Percentiles rank a stretch among this genome's conserved stretches.
Evolutionary conservation across 2,329 filamentous ascomycete species (phyloP).

Genomic region (Colletotrichum spinosum): DNA sequence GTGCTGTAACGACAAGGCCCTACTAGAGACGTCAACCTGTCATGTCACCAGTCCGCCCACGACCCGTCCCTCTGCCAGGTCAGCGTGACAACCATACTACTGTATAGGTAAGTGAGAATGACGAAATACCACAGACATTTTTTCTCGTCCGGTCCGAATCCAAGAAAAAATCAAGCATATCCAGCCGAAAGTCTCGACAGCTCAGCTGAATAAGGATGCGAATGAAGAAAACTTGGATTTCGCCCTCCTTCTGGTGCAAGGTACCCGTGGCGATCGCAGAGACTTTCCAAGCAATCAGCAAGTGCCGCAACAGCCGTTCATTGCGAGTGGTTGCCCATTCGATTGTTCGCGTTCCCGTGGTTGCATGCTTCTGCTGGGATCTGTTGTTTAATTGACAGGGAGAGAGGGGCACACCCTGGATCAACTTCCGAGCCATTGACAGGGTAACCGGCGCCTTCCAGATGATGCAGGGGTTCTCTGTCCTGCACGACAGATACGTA

Average conservation of each 20-base stretch:
- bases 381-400: constrained; percentile 27
- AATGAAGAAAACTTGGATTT: constrained; percentile 8
- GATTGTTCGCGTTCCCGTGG: constrained; percentile 32
- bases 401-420: background rate
- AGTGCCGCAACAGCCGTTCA: constrained; percentile 31
- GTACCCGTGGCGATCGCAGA: constrained; percentile 23
- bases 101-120: background rate
- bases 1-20: constrained; percentile 3
- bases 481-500: too few relatives aligned
- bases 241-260: constrained; percentile 9
- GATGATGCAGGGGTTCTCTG: constrained; percentile 3
- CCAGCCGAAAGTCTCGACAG: background rate
- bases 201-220: background rate
- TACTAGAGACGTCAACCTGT: background rate
- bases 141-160: constrained; percentile 4
- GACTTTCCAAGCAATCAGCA: constrained; percentile 32
- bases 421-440: constrained; percentile 29
- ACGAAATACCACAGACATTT: constrained; percentile 5
- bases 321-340: constrained; percentile 18
- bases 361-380: constrained; percentile 29
- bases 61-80: constrained; percentile 10
- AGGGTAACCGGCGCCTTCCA: constrained; percentile 32
- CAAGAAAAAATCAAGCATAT: background rate
- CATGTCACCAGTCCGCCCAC: background rate
- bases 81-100: constrained; percentile 3